These are phyloP conservation scores for Gnaphalium uliginosum DNA, from an alignment of 129 eudicot species.

Conservation along the genomic window DNA sequence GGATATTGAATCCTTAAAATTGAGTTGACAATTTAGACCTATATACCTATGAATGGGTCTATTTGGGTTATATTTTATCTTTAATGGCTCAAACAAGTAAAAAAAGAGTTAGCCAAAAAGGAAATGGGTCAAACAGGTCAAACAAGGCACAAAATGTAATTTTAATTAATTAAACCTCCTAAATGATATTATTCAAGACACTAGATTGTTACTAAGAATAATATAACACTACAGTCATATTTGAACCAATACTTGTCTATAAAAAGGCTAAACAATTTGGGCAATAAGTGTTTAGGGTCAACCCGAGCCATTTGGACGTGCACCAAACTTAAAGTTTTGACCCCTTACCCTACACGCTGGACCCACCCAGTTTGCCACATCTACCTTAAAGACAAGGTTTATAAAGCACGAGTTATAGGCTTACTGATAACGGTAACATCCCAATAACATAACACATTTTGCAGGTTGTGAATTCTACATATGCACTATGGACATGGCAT, in stretches of 20 bases:
- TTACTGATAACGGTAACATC: background rate
- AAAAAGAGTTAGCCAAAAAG: too few relatives aligned
- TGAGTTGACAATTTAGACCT: background rate
- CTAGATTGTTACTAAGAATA: background rate
- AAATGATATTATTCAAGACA: background rate
- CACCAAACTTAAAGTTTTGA: too few relatives aligned
- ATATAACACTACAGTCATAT: background rate
- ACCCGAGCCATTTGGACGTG: background rate
- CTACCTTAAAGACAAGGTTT: too few relatives aligned
- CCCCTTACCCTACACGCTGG: too few relatives aligned
- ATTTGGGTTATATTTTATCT: background rate
- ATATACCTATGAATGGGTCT: background rate
- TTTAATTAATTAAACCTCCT: too few relatives aligned
- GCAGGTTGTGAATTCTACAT: conserved; percentile 74
- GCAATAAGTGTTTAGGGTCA: background rate
- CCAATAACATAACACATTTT: background rate
- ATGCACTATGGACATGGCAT: conserved; percentile 97
- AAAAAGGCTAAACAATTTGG: background rate
- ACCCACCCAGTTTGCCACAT: too few relatives aligned
- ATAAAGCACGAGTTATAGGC: background rate
- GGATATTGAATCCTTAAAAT: background rate
- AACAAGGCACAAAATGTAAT: too few relatives aligned
- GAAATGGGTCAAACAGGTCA: background rate
- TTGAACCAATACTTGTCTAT: background rate
- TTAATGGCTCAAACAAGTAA: background rate